Base-by-base conservation (phyloP, 352 stramenopile species). In the Phytophthora hibernalis region DNA sequence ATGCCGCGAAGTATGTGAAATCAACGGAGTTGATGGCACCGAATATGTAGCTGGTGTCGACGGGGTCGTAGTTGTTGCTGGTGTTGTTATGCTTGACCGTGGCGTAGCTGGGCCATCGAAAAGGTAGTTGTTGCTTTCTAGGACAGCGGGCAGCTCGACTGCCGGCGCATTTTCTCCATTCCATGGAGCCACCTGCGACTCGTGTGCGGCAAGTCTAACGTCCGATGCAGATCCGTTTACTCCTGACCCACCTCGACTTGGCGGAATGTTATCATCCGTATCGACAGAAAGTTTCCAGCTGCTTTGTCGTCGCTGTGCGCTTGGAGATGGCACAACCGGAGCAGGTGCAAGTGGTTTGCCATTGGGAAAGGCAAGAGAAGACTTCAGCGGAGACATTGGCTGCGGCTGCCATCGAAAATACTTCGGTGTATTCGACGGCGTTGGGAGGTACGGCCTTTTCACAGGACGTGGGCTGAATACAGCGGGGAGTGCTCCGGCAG, bases 331-430 rank as follows among this genome's bases (percentile, higher is more conserved):
- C 28, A 66, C 22, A 16, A 47, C 18, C 1, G 52, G 44, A 1
- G 49, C 20, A 54, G 60, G 16, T 15, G 43, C 51, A 31, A 44
- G 20, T 38, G 58, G 44, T 37, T 70, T 74, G 37, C 18, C 31
- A 37, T 62, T 48, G 3, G 44, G 40, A 37, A 47, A 52, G 16
- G 43, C 5, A 33, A 18, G 40, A 21, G 24, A n/a, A 18, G 65
- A 21, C 35, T 74, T 70, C 5, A 52, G 37, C 28, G 57, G 31
- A 21, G 6, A 20, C 47, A 61, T 54, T 16, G 37, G 35, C 10
- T 79, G 66, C 3, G 64, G 73, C 30, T 86, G 89, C 83, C 79
- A 91, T 18, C 80, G 76, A 54, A 90, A 91, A 58, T 91, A 91
- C 50, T 80, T 68, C 0, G 81, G 83, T 0, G 81, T 90, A 26